Percentiles rank a stretch among this genome's conserved stretches.
Evolutionary conservation across 768 basidiomycete genomes (phyloP).

Genomic region (Russula sp.): DNA sequence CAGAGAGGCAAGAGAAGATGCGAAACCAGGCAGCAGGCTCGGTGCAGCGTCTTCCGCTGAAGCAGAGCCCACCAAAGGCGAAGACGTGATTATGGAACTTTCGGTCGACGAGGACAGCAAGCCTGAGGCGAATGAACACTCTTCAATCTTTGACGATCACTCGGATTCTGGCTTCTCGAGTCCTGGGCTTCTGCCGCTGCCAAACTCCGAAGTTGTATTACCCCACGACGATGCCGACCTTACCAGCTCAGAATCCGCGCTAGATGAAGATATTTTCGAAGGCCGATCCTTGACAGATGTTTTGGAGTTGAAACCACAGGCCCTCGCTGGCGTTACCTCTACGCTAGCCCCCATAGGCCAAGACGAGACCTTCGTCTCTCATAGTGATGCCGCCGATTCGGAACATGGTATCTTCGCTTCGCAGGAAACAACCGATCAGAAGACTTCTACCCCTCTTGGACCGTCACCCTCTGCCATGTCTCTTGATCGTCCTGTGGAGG

Average conservation of each 20-base stretch:
- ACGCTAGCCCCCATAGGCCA: background rate
- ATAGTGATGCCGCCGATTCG: background rate
- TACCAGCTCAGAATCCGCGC: background rate
- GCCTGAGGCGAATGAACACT: background rate
- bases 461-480: background rate
- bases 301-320: background rate
- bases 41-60: background rate
- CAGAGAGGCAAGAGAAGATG: background rate
- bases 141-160: background rate
- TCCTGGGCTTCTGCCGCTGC: background rate
- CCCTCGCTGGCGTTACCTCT: background rate
- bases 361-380: background rate
- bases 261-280: background rate
- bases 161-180: background rate
- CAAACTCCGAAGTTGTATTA: background rate
- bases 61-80: background rate
- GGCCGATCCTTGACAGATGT: background rate
- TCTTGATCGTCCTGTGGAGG: background rate
- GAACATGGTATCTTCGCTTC: background rate
- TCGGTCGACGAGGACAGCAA: background rate
- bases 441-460: background rate
- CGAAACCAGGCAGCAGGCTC: background rate
- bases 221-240: too few relatives aligned
- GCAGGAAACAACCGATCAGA: background rate
- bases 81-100: background rate